Conservation (phyloP, 371 early-diverging fungal genomes). For the Mortierella polycephala region DNA sequence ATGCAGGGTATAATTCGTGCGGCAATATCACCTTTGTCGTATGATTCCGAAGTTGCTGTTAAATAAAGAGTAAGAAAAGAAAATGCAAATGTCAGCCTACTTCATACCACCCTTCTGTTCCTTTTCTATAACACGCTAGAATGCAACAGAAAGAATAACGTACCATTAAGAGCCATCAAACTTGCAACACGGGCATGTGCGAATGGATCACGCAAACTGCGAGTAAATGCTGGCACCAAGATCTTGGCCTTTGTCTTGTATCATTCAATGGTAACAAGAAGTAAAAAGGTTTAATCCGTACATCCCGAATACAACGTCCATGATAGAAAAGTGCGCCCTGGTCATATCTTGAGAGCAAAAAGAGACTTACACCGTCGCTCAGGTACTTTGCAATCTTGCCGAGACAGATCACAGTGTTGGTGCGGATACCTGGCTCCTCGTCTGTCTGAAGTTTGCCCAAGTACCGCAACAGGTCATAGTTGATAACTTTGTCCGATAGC, state of each 20-base stretch:
- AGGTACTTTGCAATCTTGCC: slow-evolving; percentile 87
- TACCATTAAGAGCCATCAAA: slow-evolving; percentile 85
- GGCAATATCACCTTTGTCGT: slow-evolving; percentile 80
- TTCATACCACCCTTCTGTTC: background rate
- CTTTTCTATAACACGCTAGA: background rate
- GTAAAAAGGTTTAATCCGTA: background rate
- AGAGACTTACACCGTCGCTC: slow-evolving; percentile 69
- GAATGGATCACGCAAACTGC: slow-evolving; percentile 91
- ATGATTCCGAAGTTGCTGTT: slow-evolving; percentile 76
- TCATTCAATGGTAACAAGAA: background rate
- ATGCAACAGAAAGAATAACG: background rate
- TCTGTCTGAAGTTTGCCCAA: slow-evolving; percentile 91
- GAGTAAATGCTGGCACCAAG: slow-evolving; percentile 83
- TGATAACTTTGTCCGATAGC: slow-evolving; percentile 79
- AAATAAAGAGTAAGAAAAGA: background rate
- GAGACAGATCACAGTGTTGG: slow-evolving; percentile 93
- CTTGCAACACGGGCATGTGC: slow-evolving; percentile 91
- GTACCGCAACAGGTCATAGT: slow-evolving; percentile 86
- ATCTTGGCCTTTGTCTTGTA: slow-evolving; percentile 76
- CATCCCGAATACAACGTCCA: background rate
- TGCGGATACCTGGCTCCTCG: slow-evolving; percentile 94
- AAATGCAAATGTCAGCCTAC: background rate
- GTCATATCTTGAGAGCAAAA: background rate
- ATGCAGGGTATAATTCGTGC: slow-evolving; percentile 80
- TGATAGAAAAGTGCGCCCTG: background rate